A percentile compares a stretch with the other conserved stretches of the same genome.
Evolutionary conservation across 768 basidiomycete species (phyloP).

Genomic region (Trametes cinnabarina): DNA sequence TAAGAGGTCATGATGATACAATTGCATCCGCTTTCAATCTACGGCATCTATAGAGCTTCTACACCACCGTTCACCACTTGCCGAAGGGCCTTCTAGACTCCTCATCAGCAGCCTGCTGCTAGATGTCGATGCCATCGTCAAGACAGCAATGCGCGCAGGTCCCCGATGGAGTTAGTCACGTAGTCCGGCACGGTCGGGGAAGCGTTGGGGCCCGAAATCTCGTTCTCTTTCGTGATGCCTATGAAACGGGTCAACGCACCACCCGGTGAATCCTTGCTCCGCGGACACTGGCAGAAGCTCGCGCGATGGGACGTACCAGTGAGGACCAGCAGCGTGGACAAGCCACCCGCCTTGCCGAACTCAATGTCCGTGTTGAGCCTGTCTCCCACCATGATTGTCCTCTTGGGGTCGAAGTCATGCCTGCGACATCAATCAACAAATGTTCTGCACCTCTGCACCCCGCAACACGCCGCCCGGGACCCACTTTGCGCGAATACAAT

Average conservation of each 20-base stretch:
- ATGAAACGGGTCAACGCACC: neutral
- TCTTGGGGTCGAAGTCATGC: conserved; percentile 78
- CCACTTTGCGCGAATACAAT: conserved; percentile 82
- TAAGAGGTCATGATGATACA: conserved; percentile 5
- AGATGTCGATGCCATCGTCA: neutral
- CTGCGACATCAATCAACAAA: conserved; percentile 37
- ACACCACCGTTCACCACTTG: neutral
- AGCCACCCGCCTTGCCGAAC: conserved; percentile 85
- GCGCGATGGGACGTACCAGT: conserved; percentile 59
- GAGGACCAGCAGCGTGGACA: conserved; percentile 85
- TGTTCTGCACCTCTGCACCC: neutral
- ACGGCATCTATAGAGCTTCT: neutral
- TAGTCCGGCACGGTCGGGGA: conserved; percentile 78
- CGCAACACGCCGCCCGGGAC: conserved; percentile 18
- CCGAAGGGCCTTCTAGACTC: neutral
- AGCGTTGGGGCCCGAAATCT: conserved; percentile 69
- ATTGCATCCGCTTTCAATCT: neutral
- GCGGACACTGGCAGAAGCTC: neutral
- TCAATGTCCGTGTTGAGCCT: conserved; percentile 93
- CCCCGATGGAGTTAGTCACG: conserved; percentile 77
- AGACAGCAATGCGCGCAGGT: conserved; percentile 47
- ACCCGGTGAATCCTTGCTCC: neutral
- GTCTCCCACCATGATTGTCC: conserved; percentile 95
- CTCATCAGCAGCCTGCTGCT: neutral
- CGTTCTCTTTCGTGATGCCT: conserved; percentile 78